Conservation (phyloP, 2,329 filamentous ascomycete species). For the Claviceps monticola region DNA sequence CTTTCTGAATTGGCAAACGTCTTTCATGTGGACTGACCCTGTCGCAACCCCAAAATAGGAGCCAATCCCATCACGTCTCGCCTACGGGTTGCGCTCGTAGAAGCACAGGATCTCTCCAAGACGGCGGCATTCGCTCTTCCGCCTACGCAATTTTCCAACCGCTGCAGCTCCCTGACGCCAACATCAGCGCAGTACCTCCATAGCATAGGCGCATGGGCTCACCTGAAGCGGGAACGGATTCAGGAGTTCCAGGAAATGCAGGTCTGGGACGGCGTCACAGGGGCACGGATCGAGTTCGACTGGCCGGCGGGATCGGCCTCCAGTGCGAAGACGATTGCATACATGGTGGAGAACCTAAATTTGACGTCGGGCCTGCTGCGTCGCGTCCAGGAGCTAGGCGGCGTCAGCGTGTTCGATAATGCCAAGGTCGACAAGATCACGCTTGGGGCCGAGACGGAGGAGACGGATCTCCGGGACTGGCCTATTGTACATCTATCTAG, state of each 20-base stretch:
- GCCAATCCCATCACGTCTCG: constrained; percentile 60
- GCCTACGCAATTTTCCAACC: constrained; percentile 67
- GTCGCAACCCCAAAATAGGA: constrained; percentile 31
- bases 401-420: constrained; percentile 58
- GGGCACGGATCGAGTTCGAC: constrained; percentile 79
- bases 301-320: constrained; percentile 38
- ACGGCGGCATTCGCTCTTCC: constrained; percentile 53
- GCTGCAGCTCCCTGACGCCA: constrained; percentile 89
- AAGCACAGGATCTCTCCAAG: constrained; percentile 71
- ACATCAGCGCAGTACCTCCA: constrained; percentile 72
- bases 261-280: constrained; percentile 92
- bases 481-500: constrained; percentile 64
- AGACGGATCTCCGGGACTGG: constrained; percentile 72
- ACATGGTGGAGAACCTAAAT: constrained; percentile 94
- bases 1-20: too few species aligned
- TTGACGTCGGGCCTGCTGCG: constrained; percentile 65
- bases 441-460: constrained; percentile 54
- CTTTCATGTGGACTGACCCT: too few species aligned
- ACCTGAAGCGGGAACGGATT: constrained; percentile 58
- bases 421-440: constrained; percentile 69
- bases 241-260: constrained; percentile 94
- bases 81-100: constrained; percentile 76
- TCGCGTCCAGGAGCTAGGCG: constrained; percentile 55
- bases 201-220: constrained; percentile 71
- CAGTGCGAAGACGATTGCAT: constrained; percentile 57